These are phyloP conservation scores for Candida boleticola DNA, from an alignment of 805 yeast species.

Conservation along the genomic window DNA sequence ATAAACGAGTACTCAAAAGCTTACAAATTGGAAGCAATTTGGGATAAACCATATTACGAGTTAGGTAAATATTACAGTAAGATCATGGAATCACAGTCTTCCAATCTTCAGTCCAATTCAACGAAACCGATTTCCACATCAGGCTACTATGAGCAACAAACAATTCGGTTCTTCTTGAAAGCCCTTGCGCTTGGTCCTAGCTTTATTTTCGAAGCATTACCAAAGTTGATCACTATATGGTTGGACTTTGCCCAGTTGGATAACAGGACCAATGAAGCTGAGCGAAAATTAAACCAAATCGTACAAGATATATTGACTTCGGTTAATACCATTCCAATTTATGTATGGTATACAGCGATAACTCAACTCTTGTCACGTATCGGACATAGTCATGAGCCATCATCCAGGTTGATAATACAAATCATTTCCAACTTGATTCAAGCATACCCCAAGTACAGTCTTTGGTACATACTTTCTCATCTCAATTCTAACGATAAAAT, in stretches of 20 bases:
- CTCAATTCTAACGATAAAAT: slow-evolving; percentile 49
- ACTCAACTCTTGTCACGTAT: slow-evolving; percentile 85
- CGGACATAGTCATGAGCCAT: slow-evolving; percentile 55
- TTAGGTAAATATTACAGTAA: slow-evolving; percentile 79
- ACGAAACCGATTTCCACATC: slow-evolving; percentile 9
- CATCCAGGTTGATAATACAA: slow-evolving; percentile 54
- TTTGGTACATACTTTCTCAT: slow-evolving; percentile 83
- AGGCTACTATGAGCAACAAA: slow-evolving; percentile 54
- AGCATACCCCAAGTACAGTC: slow-evolving; percentile 74
- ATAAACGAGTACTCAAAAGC: slow-evolving; percentile 66
- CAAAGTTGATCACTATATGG: slow-evolving; percentile 91
- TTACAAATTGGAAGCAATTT: slow-evolving; percentile 48
- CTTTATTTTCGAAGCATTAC: slow-evolving; percentile 78
- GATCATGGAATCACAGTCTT: slow-evolving; percentile 64
- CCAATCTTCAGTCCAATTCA: slow-evolving; percentile 11
- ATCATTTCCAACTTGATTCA: slow-evolving; percentile 57
- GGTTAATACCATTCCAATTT: slow-evolving; percentile 44
- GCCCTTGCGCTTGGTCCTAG: slow-evolving; percentile 62
- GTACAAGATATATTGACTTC: slow-evolving; percentile 47
- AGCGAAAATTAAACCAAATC: slow-evolving; percentile 42
- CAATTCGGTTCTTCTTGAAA: slow-evolving; percentile 54
- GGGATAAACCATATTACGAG: slow-evolving; percentile 80
- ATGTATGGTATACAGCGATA: slow-evolving; percentile 76
- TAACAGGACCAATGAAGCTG: slow-evolving; percentile 25
- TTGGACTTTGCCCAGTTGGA: slow-evolving; percentile 59